Base-by-base conservation (phyloP, 768 basidiomycete species). In the Auricularia heimuer region DNA sequence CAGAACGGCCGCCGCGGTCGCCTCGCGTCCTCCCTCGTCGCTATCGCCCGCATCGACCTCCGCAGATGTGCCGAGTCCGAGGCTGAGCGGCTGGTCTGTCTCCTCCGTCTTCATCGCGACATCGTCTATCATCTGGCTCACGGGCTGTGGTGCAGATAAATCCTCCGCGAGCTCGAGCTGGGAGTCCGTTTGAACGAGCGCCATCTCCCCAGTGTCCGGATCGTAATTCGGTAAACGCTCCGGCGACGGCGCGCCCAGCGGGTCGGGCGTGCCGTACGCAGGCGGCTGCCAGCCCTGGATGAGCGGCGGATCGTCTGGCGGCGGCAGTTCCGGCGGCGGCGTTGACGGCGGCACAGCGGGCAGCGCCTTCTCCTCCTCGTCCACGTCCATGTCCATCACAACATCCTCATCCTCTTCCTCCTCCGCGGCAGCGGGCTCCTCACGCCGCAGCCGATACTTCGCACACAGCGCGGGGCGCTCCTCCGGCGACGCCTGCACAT, bases 401-500 rank as follows among this genome's bases (percentile, higher is more conserved):
- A 76, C 72, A 12, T 77, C 77, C 63, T 81, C 80, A 54, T 76
- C 77, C 34, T 75, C 72, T 7, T 70, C 64, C 6, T 60, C 64
- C 4, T 73, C 72, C 42, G 73, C 73, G 10, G 68, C 71, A 4
- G 81, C 78, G 39, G 39, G 39, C 39, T 42, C 39, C 29, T 78
- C 81, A 86, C 82, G 70, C 83, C 85, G 45, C 88, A 87, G 16
- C 1, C 62, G 63, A 1, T 67, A 63, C 62, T 68, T 62, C 39
- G 70, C 76, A 69, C 92, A 92, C 36, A 82, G 79, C 3, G 75
- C 77, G 2, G 86, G 75, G 47, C 92, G 83, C 66, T 87, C 85
- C 68, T 87, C 86, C 24, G 77, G 77, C n/a, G 80, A 80, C 29
- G 89, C 86, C 62, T 83, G 80, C 72, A 96, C 92, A 93, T 94